Percentiles rank a stretch among this genome's conserved stretches.
phyloP scores from a whole-genome alignment of 2,329 filamentous ascomycete species.

The Nemania sp. region DNA sequence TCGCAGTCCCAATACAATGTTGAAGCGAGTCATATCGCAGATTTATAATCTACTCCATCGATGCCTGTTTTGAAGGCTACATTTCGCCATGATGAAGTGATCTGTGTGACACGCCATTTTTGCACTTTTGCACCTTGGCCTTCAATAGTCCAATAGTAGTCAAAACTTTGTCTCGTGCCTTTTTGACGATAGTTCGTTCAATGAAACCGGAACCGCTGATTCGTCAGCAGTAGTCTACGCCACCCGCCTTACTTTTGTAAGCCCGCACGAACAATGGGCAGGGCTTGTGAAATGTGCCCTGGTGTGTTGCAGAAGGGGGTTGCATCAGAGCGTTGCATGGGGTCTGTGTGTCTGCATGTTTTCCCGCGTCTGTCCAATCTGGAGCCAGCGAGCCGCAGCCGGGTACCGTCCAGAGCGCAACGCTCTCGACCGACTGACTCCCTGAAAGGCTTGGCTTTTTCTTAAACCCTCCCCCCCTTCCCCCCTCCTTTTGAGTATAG shows the following conservation, averaged over 20 bases:
- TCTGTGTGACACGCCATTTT: background rate
- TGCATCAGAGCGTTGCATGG: constrained; percentile 16
- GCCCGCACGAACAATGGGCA: constrained; percentile 26
- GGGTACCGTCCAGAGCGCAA: constrained; percentile 18
- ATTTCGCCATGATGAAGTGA: background rate
- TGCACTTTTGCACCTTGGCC: background rate
- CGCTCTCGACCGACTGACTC: constrained; percentile 23
- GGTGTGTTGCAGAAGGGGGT: constrained; percentile 9
- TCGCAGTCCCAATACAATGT: constrained; percentile 34
- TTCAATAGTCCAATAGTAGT: no score
- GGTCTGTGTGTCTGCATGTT: constrained; percentile 27
- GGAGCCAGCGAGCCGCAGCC: constrained; percentile 18
- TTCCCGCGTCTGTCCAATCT: constrained; percentile 22
- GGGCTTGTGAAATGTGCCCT: constrained; percentile 23
- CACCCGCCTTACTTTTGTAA: constrained; percentile 41
- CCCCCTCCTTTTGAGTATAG: background rate
- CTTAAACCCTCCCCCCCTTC: background rate
- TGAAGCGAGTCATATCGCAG: constrained; percentile 25
- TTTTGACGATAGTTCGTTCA: constrained; percentile 1
- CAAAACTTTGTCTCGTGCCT: no score
- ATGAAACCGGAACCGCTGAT: constrained; percentile 26
- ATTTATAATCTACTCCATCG: background rate
- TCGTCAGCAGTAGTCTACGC: constrained; percentile 32
- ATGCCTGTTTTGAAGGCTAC: background rate
- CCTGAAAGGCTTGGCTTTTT: constrained; percentile 13